Base-by-base conservation (phyloP, 169 alveolate species). In the Prorocentrum cordatum region DNA sequence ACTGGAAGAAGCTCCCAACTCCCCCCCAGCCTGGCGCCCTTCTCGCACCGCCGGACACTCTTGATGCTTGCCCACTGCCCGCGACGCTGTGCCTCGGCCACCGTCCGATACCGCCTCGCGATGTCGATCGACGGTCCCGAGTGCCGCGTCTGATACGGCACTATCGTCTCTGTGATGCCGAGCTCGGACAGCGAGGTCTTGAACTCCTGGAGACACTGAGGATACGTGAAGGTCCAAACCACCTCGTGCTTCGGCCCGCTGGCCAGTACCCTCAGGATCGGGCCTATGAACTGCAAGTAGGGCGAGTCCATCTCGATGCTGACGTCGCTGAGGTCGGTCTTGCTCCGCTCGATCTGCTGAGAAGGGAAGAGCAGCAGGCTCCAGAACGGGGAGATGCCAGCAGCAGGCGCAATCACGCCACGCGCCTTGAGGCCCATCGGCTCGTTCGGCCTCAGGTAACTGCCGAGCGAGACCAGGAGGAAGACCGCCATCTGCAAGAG, bases 71-170 rank as follows among this genome's bases (percentile, higher is more conserved):
- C 29, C 88, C 88, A 77, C 12, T 58, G 50, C 1, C 88, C 88
- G 2, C 88, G 29, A 0, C 35, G 26, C 54, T 54, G 71, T 2
- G 59, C 73, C 35, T 77, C 88, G 14, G 20, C 26, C 42, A 16
- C 45, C 2, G 64, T 24, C 24, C 88, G 38, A 12, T 10, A 14
- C 29, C n/a, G 9, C 27, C 38, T 7, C 16, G 73, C 61, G 9
- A 72, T 35, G 29, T 77, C 87, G 61, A 50, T 58, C 0, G 36
- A 16, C 6, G 87, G 73, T 0, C 87, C 87, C 4, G 62, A 33
- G 50, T 58, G 87, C 0, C 87, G 58, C 22, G 72, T 14, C 32
- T 77, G 87, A 72, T 77, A 58, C 4, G 88, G 88, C 22, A 47
- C 29, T 12, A 77, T 0, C n/a, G n/a, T n/a, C 3, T 35, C 35